Evolutionary conservation across 2,329 filamentous ascomycete genomes (phyloP).

Genomic region (Bisporella sp.): DNA sequence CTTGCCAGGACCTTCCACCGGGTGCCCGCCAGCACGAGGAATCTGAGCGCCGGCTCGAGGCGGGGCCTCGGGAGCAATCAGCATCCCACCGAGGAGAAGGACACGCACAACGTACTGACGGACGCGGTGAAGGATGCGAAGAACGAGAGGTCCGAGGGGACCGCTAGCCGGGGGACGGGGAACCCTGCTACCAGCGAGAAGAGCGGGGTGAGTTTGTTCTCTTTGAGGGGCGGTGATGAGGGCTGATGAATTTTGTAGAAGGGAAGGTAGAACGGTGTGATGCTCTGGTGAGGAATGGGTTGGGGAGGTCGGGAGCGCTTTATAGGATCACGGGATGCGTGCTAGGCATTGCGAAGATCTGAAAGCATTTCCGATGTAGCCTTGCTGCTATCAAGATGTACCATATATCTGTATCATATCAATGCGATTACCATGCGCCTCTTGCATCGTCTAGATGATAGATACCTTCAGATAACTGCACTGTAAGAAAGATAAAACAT

Average conservation of each 20-base stretch:
- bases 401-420: no score
- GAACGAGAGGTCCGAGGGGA: no score
- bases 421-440: no score
- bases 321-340: no score
- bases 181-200: background rate
- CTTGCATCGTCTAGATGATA: no score
- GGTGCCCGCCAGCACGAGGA: background rate
- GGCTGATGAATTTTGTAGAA: no score
- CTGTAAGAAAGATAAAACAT: no score
- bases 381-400: no score
- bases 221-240: no score
- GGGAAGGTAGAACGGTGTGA: background rate
- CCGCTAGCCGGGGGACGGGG: background rate
- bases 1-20: slow-evolving; percentile 12
- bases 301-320: background rate
- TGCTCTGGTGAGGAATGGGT: background rate
- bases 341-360: no score
- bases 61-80: background rate
- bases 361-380: no score
- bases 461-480: no score
- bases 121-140: background rate
- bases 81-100: background rate
- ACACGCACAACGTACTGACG: background rate
- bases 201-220: background rate
- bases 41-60: background rate